Base-by-base conservation (phyloP, 2,329 filamentous ascomycete genomes). In the Rasamsonia emersonii region DNA sequence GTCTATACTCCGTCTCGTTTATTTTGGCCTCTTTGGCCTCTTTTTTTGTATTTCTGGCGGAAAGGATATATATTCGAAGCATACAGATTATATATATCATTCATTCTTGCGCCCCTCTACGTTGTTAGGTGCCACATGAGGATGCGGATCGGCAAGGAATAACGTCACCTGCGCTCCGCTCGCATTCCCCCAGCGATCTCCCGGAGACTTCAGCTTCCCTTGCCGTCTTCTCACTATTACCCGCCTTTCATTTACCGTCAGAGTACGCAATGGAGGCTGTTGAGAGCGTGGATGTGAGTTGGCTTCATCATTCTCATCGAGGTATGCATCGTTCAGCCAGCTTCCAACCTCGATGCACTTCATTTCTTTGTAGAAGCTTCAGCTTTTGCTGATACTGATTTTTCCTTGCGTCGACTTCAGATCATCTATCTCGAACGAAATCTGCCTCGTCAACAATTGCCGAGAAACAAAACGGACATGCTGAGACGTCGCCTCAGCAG, bases 241-340 rank as follows among this genome's bases (percentile, higher is more conserved):
- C n/a, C n/a, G n/a, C n/a, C n/a, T n/a, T n/a, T n/a, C n/a, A n/a
- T n/a, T n/a, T n/a, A n/a, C n/a, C n/a, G n/a, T n/a, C n/a, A n/a
- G n/a, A n/a, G n/a, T n/a, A n/a, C n/a, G 66, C 45, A 40, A 89
- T 89, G 84, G 84, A 89, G 62, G 79, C 82, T 47, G 75, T 84
- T 44, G 78, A 86, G 57, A 79, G 80, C 45, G 75, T 93, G 51
- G 86, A 93, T 62, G 85, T 93, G 53, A 86, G 82, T 61, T 93
- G 86, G 86, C 82, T 93, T 68, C 82, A 91, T 61, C 82, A 83
- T 54, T 76, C 80, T 47, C 77, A 79, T 42, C 86, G 82, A 80
- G 85, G 86, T 84, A 70, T 61, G 71, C 61, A 28, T 26, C 14
- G 21, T 9, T 30, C 17, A 29, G 19, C 14, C 23, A 13, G 17